Evolutionary conservation across 345 rosid genomes (phyloP).

Genomic region (Dovyalis caffra): DNA sequence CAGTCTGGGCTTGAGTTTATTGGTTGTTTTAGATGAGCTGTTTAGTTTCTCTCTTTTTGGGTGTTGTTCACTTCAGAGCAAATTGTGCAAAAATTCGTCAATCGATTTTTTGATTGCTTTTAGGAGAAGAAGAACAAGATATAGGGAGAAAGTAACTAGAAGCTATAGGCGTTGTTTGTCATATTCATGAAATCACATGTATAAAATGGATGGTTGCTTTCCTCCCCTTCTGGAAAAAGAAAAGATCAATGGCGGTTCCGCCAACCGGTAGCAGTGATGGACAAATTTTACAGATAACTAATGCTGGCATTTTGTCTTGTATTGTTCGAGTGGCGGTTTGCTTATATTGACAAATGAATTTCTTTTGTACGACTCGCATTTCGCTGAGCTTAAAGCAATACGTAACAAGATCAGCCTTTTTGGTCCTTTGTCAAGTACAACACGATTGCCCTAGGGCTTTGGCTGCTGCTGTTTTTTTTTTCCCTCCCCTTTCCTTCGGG

Average conservation of each 20-base stretch:
- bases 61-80: neutral
- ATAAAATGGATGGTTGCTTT: neutral
- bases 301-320: neutral
- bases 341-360: too few relatives aligned
- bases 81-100: neutral
- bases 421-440: too few relatives aligned
- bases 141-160: neutral
- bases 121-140: neutral
- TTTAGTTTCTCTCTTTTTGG: neutral
- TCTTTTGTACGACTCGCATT: neutral
- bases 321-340: neutral
- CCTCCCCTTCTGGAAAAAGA: neutral
- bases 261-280: neutral
- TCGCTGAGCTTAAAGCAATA: neutral
- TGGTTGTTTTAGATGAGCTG: neutral
- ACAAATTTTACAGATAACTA: neutral
- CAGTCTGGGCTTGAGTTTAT: slow-evolving; percentile 56
- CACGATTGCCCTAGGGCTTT: too few relatives aligned
- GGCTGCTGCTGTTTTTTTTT: too few relatives aligned
- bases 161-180: neutral
- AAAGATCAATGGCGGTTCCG: neutral
- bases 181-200: neutral
- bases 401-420: neutral
- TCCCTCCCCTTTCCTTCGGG: too few relatives aligned
- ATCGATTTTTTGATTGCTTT: neutral